Evolutionary conservation across 257 asterid species (phyloP), one percentile per base, ranked within the genome.

Genomic region (Solanum okadae): DNA sequence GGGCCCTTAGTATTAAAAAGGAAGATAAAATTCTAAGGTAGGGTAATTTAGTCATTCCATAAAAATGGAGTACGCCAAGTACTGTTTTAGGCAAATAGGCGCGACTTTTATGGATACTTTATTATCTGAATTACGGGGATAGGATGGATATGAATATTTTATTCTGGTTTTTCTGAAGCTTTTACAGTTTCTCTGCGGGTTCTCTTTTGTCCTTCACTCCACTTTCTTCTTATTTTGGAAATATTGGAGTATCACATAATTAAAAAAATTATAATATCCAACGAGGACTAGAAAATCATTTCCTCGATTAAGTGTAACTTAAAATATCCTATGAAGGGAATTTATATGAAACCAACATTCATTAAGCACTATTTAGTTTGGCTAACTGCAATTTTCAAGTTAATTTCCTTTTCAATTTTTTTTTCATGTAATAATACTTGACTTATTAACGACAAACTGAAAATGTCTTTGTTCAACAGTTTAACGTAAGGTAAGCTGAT

Each of bases 51-150:
- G 38, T 29, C 40, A 6, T 16, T 16, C 25, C 1, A 23, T 0
- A 12, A 33, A 6, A n/a, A 6, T 7, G 5, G 23, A 22, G 49
- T 79, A 37, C 61, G 25, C 59, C 38, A 14, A 42, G 87, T n/a
- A 49, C 37, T 73, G 61, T 33, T 46, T 46, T 85, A 16, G 84
- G 35, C 63, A 35, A 65, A 18, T 15, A 22, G 87, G 90, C 94
- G 67, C 92, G 93, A 76, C 92, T 92, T 93, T 93, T 85, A 29
- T 40, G 63, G 88, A 88, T 75, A 86, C 37, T 46, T 81, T 34
- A 49, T 46, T 27, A 65, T 46, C 76, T 68, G 84, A 20, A 75
- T 75, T 75, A 20, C 83, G 70, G 71, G 34, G 13, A 33, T 23
- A 14, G 29, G 84, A 23, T 20, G 34, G 77, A n/a, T 31, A 6